Percentiles rank a stretch among this genome's conserved stretches.
Evolutionary conservation across 805 yeast species (phyloP).

Genomic region (Yamadazyma nakazawae): DNA sequence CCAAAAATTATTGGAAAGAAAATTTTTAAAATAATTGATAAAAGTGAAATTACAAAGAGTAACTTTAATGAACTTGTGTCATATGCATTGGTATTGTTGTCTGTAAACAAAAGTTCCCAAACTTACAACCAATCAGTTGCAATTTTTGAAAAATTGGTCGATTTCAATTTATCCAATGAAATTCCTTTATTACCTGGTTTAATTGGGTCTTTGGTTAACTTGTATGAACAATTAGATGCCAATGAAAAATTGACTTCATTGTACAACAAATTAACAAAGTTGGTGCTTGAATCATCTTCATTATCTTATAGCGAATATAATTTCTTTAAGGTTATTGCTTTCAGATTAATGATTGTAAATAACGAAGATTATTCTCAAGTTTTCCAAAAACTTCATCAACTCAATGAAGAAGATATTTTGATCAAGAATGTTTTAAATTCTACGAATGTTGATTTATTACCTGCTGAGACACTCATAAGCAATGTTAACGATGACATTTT

Average conservation of each 20-base stretch:
- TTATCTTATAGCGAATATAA: constrained; percentile 18
- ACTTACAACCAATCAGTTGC: constrained; percentile 30
- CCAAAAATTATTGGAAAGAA: constrained; percentile 19
- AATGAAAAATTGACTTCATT: constrained; percentile 25
- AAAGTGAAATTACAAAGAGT: not conserved
- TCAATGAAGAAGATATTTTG: constrained; percentile 23
- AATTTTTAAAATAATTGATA: constrained; percentile 18
- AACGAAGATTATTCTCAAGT: constrained; percentile 16
- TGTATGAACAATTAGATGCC: constrained; percentile 47
- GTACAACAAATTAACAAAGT: constrained; percentile 15
- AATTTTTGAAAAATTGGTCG: constrained; percentile 32
- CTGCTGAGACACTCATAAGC: constrained; percentile 21
- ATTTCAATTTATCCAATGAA: constrained; percentile 8
- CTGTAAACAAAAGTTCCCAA: constrained; percentile 18
- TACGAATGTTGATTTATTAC: constrained; percentile 16
- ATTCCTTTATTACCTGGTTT: constrained; percentile 45
- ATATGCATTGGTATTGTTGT: constrained; percentile 29
- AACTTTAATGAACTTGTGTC: constrained; percentile 19
- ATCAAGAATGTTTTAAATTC: constrained; percentile 19
- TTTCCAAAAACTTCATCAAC: constrained; percentile 19
- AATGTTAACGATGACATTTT: constrained; percentile 28
- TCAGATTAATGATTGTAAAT: constrained; percentile 23
- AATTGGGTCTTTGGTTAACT: constrained; percentile 45
- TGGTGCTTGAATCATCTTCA: constrained; percentile 9
- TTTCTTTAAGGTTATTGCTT: constrained; percentile 28